Evolutionary conservation across 2,329 filamentous ascomycete species (phyloP).

Genomic region (Ophiostoma ulmi): DNA sequence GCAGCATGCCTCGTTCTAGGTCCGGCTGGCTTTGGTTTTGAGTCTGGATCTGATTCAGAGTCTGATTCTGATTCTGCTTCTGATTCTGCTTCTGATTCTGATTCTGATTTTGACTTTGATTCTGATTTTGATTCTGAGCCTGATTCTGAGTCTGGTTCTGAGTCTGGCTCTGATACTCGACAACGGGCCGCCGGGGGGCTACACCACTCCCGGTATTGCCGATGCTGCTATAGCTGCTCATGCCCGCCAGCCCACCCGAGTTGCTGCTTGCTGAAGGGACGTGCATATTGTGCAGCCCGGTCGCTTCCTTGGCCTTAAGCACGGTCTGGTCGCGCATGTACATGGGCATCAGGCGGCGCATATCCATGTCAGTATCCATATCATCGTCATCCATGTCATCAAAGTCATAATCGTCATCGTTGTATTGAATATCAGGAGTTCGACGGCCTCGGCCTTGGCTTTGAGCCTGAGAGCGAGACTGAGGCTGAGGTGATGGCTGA

Average conservation of each 20-base stretch:
- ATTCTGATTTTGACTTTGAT: neutral
- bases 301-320: slow-evolving; percentile 26
- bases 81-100: neutral
- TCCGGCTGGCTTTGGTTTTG: neutral
- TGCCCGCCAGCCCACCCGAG: slow-evolving; percentile 15
- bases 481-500: neutral
- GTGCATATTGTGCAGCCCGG: neutral
- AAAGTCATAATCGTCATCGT: slow-evolving; percentile 13
- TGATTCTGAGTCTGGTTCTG: neutral
- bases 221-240: slow-evolving; percentile 6
- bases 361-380: slow-evolving; percentile 42
- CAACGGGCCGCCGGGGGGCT: neutral
- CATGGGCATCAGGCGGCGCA: slow-evolving; percentile 49
- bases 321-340: slow-evolving; percentile 33
- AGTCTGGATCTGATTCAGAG: neutral
- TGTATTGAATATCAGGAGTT: neutral
- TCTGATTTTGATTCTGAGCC: neutral
- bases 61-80: neutral
- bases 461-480: neutral
- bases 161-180: neutral
- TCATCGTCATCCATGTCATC: slow-evolving; percentile 31
- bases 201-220: neutral
- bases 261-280: slow-evolving; percentile 10
- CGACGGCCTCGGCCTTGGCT: neutral
- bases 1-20: slow-evolving; percentile 3